Evolutionary conservation across 2,329 filamentous ascomycete species (phyloP).

Genomic region (Pyricularia grisea): DNA sequence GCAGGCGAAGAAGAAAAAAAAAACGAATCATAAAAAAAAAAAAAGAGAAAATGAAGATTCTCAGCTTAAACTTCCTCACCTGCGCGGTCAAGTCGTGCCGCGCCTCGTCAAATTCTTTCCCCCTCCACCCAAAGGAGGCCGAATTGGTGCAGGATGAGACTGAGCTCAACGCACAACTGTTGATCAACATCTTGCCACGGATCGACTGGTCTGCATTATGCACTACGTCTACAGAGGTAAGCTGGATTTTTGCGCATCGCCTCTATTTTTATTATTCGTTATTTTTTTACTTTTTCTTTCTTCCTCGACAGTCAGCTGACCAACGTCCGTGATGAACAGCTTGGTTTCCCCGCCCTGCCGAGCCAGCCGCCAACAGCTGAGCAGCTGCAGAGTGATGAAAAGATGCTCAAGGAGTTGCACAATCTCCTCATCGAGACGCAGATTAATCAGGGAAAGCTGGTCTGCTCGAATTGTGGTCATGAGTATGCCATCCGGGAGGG

Average conservation of each 20-base stretch:
- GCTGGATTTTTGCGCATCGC: neutral
- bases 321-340: conserved; percentile 32
- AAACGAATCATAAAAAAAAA: conserved; percentile 26
- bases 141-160: conserved; percentile 80
- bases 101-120: conserved; percentile 67
- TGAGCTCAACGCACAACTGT: conserved; percentile 70
- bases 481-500: conserved; percentile 88
- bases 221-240: conserved; percentile 67
- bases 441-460: conserved; percentile 78
- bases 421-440: conserved; percentile 79
- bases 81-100: conserved; percentile 97
- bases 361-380: conserved; percentile 52
- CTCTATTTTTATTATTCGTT: neutral
- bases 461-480: conserved; percentile 85
- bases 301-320: neutral
- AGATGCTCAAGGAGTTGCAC: conserved; percentile 70
- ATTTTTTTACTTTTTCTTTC: neutral
- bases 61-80: conserved; percentile 92
- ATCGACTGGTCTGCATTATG: conserved; percentile 81
- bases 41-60: conserved; percentile 65
- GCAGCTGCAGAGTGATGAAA: conserved; percentile 54
- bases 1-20: too few species aligned
- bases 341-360: conserved; percentile 70
- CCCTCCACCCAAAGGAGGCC: conserved; percentile 84
- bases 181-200: conserved; percentile 76